Conservation (phyloP, 2,329 filamentous ascomycete genomes). For the Herpotrichia juniperi region DNA sequence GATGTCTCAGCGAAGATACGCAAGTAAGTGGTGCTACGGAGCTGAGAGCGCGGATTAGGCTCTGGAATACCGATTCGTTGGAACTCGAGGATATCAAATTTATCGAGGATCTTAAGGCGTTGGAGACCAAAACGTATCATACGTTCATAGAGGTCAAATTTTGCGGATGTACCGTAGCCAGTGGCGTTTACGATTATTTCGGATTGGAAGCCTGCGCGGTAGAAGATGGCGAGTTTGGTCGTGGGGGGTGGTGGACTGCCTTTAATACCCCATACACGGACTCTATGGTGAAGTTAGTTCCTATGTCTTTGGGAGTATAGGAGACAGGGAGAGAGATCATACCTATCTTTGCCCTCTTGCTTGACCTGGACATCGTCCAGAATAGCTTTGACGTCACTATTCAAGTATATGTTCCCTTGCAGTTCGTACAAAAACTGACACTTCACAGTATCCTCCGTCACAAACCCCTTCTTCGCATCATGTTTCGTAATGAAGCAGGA, state of each 20-base stretch:
- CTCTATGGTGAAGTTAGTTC: slow-evolving; percentile 12
- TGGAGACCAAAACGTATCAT: slow-evolving; percentile 54
- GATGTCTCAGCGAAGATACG: slow-evolving; percentile 38
- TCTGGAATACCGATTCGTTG: slow-evolving; percentile 48
- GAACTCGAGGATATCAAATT: slow-evolving; percentile 60
- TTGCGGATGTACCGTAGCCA: slow-evolving; percentile 54
- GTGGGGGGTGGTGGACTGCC: slow-evolving; percentile 49
- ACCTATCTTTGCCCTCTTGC: slow-evolving; percentile 42
- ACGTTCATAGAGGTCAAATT: slow-evolving; percentile 57
- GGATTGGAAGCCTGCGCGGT: slow-evolving; percentile 47
- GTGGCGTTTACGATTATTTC: slow-evolving; percentile 44
- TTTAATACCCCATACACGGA: slow-evolving; percentile 46
- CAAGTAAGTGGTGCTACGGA: slow-evolving; percentile 39
- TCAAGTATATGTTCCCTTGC: slow-evolving; percentile 53
- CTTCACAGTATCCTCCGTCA: slow-evolving; percentile 41
- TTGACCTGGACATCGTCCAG: slow-evolving; percentile 43
- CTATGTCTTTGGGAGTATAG: neutral
- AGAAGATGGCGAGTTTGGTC: slow-evolving; percentile 49
- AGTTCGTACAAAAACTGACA: slow-evolving; percentile 55
- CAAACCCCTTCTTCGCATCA: slow-evolving; percentile 46
- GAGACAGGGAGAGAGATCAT: neutral
- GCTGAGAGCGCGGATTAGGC: slow-evolving; percentile 31
- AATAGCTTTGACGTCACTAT: slow-evolving; percentile 53
- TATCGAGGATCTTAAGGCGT: slow-evolving; percentile 43
- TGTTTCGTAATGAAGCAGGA: slow-evolving; percentile 58